Conservation (phyloP, 441 rosid species). For the Euphorbia schlechtendalii region DNA sequence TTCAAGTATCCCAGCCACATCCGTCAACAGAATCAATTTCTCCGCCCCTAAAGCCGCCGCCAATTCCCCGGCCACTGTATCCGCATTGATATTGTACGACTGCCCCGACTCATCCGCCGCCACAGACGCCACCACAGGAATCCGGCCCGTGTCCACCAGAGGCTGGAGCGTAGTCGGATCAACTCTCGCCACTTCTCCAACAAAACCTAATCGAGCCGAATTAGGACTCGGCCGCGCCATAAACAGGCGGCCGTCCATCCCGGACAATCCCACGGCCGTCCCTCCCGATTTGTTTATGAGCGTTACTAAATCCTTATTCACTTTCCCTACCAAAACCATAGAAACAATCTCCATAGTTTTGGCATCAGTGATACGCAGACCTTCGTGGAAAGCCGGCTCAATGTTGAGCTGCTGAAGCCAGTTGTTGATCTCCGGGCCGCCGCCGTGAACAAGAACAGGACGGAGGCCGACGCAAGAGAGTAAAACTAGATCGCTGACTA, state of each 20-base stretch:
- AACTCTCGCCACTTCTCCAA: slow-evolving; percentile 71
- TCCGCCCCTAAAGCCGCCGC: slow-evolving; percentile 94
- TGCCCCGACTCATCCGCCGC: slow-evolving; percentile 72
- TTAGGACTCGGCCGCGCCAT: slow-evolving; percentile 68
- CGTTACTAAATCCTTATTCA: slow-evolving; percentile 74
- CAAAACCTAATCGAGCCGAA: slow-evolving; percentile 66
- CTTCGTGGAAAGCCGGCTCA: slow-evolving; percentile 68
- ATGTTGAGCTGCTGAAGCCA: slow-evolving; percentile 71
- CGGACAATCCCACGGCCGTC: slow-evolving; percentile 79
- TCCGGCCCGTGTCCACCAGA: slow-evolving; percentile 48
- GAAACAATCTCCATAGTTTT: slow-evolving; percentile 90
- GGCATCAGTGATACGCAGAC: slow-evolving; percentile 86
- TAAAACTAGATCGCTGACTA: slow-evolving; percentile 75
- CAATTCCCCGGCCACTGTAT: slow-evolving; percentile 88
- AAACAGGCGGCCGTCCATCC: slow-evolving; percentile 83
- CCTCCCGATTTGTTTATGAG: slow-evolving; percentile 79
- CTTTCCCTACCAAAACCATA: slow-evolving; percentile 84
- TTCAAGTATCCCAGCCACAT: slow-evolving; percentile 80
- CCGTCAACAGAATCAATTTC: slow-evolving; percentile 76
- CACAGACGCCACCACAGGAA: slow-evolving; percentile 87
- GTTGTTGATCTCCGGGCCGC: slow-evolving; percentile 82
- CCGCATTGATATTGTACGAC: slow-evolving; percentile 81
- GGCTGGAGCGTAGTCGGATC: slow-evolving; percentile 57
- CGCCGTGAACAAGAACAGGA: slow-evolving; percentile 88
- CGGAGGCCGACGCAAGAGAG: slow-evolving; percentile 86